These are phyloP conservation scores for Hevea brasiliensis DNA, from an alignment of 345 rosid genomes.

Conservation along the genomic window DNA sequence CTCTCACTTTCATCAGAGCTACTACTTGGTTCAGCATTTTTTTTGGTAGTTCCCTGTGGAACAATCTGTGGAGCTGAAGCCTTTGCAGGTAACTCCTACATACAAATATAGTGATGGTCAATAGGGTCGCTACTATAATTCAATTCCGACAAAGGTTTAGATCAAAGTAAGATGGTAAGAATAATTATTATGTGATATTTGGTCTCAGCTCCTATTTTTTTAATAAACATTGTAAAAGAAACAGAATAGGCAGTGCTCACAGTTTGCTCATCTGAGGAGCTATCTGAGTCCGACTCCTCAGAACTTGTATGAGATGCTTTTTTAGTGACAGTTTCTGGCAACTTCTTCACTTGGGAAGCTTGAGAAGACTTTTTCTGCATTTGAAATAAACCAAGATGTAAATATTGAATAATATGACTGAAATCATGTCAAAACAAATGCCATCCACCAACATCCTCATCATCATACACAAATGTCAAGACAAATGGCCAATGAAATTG, in stretches of 20 bases:
- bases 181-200: neutral
- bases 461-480: too few relatives aligned
- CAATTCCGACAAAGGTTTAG: neutral
- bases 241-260: slow-evolving; percentile 1
- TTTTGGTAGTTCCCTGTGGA: neutral
- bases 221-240: neutral
- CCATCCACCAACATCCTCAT: neutral
- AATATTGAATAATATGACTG: neutral
- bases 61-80: neutral
- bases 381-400: neutral
- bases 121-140: neutral
- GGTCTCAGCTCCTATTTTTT: neutral
- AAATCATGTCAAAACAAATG: too few relatives aligned
- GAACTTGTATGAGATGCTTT: neutral
- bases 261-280: slow-evolving; percentile 20
- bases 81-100: slow-evolving; percentile 10
- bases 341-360: slow-evolving; percentile 13
- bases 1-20: slow-evolving; percentile 17
- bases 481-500: neutral
- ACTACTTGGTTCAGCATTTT: neutral
- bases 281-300: slow-evolving; percentile 7
- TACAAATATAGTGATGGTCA: neutral
- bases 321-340: slow-evolving; percentile 3
- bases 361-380: neutral
- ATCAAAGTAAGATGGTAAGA: too few relatives aligned